Evolutionary conservation across 2,329 filamentous ascomycete genomes (phyloP).

Genomic region (Sarocladiaceae sp.): DNA sequence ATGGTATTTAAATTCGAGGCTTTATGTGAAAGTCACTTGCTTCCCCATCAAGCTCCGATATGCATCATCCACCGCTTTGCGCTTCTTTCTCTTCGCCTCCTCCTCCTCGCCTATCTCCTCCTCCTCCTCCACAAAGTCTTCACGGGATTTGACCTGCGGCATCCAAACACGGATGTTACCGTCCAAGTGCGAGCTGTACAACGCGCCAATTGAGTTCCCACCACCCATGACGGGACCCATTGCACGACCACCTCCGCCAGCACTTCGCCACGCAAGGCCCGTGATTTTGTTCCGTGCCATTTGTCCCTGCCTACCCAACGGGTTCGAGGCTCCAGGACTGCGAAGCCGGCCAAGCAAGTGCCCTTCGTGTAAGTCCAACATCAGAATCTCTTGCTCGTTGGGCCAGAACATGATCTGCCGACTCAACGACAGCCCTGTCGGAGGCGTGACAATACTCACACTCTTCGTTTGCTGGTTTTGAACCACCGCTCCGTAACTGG

Average conservation of each 20-base stretch:
- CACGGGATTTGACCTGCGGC: constrained; percentile 48
- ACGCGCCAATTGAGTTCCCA: constrained; percentile 41
- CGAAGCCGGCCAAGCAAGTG: constrained; percentile 64
- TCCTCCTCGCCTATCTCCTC: constrained; percentile 35
- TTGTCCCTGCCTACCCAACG: constrained; percentile 37
- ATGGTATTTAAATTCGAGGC: neutral
- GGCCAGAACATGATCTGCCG: constrained; percentile 69
- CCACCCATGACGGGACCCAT: constrained; percentile 56
- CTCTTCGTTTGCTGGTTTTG: constrained; percentile 64
- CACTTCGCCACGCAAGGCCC: constrained; percentile 64
- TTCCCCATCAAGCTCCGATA: constrained; percentile 70
- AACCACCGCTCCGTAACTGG: constrained; percentile 77
- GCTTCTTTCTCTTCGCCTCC: constrained; percentile 53
- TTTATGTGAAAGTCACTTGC: constrained; percentile 56
- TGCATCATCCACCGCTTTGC: constrained; percentile 72
- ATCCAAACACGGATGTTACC: constrained; percentile 78
- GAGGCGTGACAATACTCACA: constrained; percentile 56
- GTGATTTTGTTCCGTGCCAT: constrained; percentile 64
- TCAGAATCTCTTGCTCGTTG: constrained; percentile 72
- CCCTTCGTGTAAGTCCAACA: constrained; percentile 75
- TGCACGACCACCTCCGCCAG: constrained; percentile 51
- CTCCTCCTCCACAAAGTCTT: constrained; percentile 43
- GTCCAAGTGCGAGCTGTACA: constrained; percentile 80
- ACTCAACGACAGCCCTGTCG: constrained; percentile 45
- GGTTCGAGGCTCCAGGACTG: constrained; percentile 51